A percentile compares a stretch with the other conserved stretches of the same genome.
Evolutionary conservation across 768 basidiomycete genomes (phyloP).

Genomic region (Polyporus arcularius): DNA sequence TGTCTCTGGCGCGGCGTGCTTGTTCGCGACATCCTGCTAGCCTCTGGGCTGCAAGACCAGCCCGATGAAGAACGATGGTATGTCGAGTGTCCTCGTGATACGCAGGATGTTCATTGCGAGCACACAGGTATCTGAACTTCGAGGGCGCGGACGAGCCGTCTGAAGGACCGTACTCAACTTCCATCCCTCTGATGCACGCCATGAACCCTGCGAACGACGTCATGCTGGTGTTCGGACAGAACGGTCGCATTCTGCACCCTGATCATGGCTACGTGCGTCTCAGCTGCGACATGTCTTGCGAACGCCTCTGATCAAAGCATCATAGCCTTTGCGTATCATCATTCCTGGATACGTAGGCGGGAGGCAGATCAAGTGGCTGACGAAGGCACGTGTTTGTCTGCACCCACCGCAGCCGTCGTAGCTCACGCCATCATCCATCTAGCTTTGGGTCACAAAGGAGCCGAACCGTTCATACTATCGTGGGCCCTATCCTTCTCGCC

Average conservation of each 20-base stretch:
- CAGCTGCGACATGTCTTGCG: not conserved
- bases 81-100: not conserved
- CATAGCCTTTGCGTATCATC: conserved; percentile 18
- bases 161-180: conserved; percentile 23
- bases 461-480: conserved; percentile 24
- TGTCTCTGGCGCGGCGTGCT: conserved; percentile 22
- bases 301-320: not conserved
- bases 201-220: conserved; percentile 24
- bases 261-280: conserved; percentile 25
- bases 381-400: conserved; percentile 7
- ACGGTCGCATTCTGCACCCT: conserved; percentile 23
- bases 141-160: conserved; percentile 25
- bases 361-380: conserved; percentile 24
- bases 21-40: conserved; percentile 21
- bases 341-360: conserved; percentile 26
- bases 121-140: conserved; percentile 16
- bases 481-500: not conserved
- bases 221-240: conserved; percentile 22
- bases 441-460: conserved; percentile 23
- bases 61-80: conserved; percentile 22
- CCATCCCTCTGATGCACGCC: conserved; percentile 24
- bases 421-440: not conserved
- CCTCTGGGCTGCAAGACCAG: conserved; percentile 18
- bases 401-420: not conserved
- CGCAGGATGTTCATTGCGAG: no score